Evolutionary conservation across 768 basidiomycete genomes (phyloP).

Genomic region (Lentinula lateritia): DNA sequence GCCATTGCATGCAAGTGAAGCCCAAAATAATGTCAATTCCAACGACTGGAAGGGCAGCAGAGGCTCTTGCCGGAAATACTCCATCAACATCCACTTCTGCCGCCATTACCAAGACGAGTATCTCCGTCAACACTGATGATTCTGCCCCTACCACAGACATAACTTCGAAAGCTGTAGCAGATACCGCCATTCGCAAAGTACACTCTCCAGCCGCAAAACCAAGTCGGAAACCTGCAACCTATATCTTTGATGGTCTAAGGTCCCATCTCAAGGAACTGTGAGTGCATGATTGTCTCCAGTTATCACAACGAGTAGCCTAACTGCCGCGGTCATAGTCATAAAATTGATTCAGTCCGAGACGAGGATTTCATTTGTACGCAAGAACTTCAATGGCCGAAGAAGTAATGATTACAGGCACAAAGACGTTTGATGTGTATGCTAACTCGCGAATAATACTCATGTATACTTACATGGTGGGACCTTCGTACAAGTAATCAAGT

Average conservation of each 20-base stretch:
- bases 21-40: not conserved
- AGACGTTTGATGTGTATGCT: too few relatives aligned
- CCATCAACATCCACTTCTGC: not conserved
- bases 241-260: slow-evolving; percentile 6
- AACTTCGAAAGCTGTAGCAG: too few relatives aligned
- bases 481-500: too few relatives aligned
- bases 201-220: not conserved
- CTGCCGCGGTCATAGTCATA: not conserved
- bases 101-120: not conserved
- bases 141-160: not conserved
- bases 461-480: too few relatives aligned
- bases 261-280: slow-evolving; percentile 4
- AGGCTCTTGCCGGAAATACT: not conserved
- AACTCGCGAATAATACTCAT: too few relatives aligned
- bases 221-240: not conserved
- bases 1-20: slow-evolving; percentile 34
- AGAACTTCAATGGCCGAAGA: not conserved
- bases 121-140: not conserved
- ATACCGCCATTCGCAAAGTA: not conserved
- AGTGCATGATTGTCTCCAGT: not conserved
- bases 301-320: not conserved
- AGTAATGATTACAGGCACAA: not conserved
- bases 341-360: slow-evolving; percentile 1
- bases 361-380: slow-evolving; percentile 8
- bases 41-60: not conserved